These are phyloP conservation scores for Mixia osmundae DNA, from an alignment of 1,284 basidiomycete species.

Conservation along the genomic window DNA sequence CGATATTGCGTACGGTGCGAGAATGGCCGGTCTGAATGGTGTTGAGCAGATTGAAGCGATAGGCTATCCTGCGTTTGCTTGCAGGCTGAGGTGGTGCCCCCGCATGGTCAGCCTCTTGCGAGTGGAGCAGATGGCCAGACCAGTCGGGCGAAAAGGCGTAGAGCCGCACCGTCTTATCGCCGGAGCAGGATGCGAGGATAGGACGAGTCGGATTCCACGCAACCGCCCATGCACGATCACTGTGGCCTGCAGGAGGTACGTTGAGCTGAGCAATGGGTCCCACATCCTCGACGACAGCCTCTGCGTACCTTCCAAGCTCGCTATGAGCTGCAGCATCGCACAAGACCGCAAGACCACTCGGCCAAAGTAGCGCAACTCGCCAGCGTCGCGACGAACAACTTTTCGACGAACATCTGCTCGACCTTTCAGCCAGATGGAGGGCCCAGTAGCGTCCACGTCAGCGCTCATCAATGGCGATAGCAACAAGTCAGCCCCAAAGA, in stretches of 20 bases:
- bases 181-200: slow-evolving; percentile 73
- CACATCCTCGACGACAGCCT: no score
- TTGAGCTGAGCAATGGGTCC: no score
- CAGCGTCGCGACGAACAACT: no score
- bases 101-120: slow-evolving; percentile 13
- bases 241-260: slow-evolving; percentile 40
- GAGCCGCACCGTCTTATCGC: slow-evolving; percentile 73
- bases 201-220: slow-evolving; percentile 75
- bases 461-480: no score
- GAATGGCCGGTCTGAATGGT: slow-evolving; percentile 46
- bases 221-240: slow-evolving; percentile 65
- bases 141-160: no score
- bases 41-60: slow-evolving; percentile 13
- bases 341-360: no score
- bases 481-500: neutral
- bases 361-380: no score
- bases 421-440: no score
- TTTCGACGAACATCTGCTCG: no score
- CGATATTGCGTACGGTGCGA: slow-evolving; percentile 68
- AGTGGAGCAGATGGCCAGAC: slow-evolving; percentile 18
- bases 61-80: slow-evolving; percentile 8
- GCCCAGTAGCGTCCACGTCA: no score
- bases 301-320: no score
- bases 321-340: no score
- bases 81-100: slow-evolving; percentile 6